Base-by-base conservation (phyloP, 495 filamentous ascomycete species). In the Monascus purpureus region DNA sequence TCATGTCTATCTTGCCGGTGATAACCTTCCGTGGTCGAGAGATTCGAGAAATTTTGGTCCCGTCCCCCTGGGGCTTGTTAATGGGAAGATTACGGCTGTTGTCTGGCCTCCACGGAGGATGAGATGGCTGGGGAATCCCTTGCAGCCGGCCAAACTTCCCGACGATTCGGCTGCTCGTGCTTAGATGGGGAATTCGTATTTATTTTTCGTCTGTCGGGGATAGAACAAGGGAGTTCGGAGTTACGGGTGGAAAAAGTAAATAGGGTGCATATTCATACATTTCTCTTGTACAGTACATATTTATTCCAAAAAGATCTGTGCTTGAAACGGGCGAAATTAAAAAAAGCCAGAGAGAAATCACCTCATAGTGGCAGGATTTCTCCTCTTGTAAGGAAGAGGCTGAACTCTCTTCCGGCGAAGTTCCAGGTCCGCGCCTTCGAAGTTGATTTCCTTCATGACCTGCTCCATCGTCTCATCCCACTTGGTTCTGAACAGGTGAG, bases 41-140 rank as follows among this genome's bases (percentile, higher is more conserved):
- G 90, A 97, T 61, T 93, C 85, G 35, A 72, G 90, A 42, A 60
- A 69, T 19, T 93, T 76, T 55, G 90, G 90, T 0, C 83, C 90
- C 0, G 44, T 97, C 13, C 87, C 90, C 8, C 56, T 95, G 53
- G 86, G 68, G 0, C 53, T 95, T 39, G 72, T 95, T 28, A 76
- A 70, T 49, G 88, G 88, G 19, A 95, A 92, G 55, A 73, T 93
- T n/a, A 58, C 90, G 25, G 75, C 73, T 11, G 71, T 65, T 31
- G 52, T 74, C 4, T 68, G 61, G 57, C 72, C 75, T 1, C 62
- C 50, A 23, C 56, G 48, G 19, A 57, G 60, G 46, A 50, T 63
- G 46, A 50, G 63, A 47, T 69, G 70, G 73, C 44, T 68, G 36
- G 39, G 49, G 34, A 68, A 75, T 47, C 60, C 57, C 30, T 37